A percentile compares a stretch with the other conserved stretches of the same genome.
Conservation (phyloP, 139 green algal genomes). For the Auxenochlorella protothecoides region DNA sequence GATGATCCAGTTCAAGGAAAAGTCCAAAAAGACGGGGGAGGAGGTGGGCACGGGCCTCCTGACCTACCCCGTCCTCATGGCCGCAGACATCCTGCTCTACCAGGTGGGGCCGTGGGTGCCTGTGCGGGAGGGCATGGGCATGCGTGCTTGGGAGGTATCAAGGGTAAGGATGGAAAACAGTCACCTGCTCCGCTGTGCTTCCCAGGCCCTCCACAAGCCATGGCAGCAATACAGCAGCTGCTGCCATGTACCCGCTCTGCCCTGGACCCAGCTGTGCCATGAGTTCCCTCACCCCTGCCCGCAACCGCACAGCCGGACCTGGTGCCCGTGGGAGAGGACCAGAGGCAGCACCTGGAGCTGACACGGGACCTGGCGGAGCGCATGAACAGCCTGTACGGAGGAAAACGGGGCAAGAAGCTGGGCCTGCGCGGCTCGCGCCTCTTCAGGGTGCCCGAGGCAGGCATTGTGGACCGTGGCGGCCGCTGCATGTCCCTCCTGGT, state of each 20-base stretch:
- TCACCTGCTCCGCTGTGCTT: no score
- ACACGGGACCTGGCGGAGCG: slow-evolving; percentile 55
- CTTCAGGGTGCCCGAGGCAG: slow-evolving; percentile 76
- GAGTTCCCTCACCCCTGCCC: background rate
- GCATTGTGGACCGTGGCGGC: slow-evolving; percentile 85
- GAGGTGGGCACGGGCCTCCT: slow-evolving; percentile 83
- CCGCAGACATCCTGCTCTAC: slow-evolving; percentile 97
- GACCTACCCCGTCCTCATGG: slow-evolving; percentile 98
- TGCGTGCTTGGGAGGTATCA: background rate
- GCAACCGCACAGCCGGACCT: slow-evolving; percentile 67
- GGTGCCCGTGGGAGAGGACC: slow-evolving; percentile 95
- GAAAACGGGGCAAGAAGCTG: slow-evolving; percentile 94
- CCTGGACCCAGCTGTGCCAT: background rate
- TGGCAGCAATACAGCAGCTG: no score
- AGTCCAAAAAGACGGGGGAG: slow-evolving; percentile 62
- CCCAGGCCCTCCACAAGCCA: no score
- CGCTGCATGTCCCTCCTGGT: slow-evolving; percentile 91
- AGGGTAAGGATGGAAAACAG: background rate
- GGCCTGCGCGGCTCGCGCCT: slow-evolving; percentile 70
- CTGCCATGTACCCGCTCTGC: background rate
- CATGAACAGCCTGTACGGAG: slow-evolving; percentile 85
- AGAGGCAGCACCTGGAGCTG: slow-evolving; percentile 88
- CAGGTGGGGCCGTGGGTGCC: slow-evolving; percentile 38
- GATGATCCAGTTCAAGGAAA: slow-evolving; percentile 99
- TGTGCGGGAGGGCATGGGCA: background rate